Conservation (phyloP, 2,329 filamentous ascomycete species). For the Coniella vitis region DNA sequence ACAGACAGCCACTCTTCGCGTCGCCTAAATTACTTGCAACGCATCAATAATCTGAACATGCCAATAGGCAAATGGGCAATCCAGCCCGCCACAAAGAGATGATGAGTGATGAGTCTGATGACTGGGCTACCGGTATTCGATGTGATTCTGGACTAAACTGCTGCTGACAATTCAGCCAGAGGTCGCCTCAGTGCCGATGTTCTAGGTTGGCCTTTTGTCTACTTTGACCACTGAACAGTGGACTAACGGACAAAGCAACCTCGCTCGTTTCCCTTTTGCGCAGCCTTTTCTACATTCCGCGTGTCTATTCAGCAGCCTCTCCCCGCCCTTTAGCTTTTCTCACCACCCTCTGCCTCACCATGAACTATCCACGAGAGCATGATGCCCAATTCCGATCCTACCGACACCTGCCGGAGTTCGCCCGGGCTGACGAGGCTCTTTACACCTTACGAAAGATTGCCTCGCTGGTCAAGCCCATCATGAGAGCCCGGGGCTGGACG, state of each 20-base stretch:
- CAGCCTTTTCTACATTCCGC: background rate
- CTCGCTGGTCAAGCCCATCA: slow-evolving; percentile 88
- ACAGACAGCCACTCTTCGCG: no score
- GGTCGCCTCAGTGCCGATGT: background rate
- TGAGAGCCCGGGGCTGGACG: slow-evolving; percentile 78
- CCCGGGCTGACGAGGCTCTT: slow-evolving; percentile 43
- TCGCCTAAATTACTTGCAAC: no score
- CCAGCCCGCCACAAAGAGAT: no score
- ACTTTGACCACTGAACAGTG: background rate
- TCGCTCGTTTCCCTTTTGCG: background rate
- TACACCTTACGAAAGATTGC: slow-evolving; percentile 70
- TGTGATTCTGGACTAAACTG: slow-evolving; percentile 1
- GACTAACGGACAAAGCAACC: background rate
- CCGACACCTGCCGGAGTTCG: slow-evolving; percentile 41
- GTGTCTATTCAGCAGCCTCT: no score
- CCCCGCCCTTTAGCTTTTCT: no score
- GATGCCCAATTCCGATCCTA: slow-evolving; percentile 42
- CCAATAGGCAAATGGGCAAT: no score
- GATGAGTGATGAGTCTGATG: background rate
- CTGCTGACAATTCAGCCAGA: background rate
- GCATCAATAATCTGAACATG: no score
- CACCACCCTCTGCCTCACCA: background rate
- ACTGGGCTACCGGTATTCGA: slow-evolving; percentile 10
- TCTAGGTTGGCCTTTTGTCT: background rate
- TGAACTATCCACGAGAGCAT: slow-evolving; percentile 24